phyloP scores from a whole-genome alignment of 129 eudicot genomes.

The carrot (Daucus carota) region DNA sequence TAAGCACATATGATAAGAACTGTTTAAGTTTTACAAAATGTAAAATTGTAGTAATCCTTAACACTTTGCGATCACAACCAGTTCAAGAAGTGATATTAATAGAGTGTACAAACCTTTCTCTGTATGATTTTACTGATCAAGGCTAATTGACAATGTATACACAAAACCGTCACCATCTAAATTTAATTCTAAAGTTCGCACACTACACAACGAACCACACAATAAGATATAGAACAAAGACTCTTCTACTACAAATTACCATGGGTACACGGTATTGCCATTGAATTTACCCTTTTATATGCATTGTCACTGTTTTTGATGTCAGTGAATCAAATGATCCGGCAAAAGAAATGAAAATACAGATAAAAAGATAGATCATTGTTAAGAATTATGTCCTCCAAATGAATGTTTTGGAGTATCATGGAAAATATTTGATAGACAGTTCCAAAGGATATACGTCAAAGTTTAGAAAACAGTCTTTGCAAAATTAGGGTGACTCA shows the following conservation, averaged over 20 bases:
- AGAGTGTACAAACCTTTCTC: neutral
- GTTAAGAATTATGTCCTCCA: neutral
- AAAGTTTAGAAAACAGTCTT: too few species aligned
- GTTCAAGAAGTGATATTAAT: neutral
- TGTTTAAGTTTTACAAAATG: too few species aligned
- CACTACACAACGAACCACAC: neutral
- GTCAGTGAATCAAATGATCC: neutral
- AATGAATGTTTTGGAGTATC: neutral
- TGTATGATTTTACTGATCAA: neutral
- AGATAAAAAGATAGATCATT: neutral
- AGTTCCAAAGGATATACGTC: neutral
- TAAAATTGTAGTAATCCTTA: neutral
- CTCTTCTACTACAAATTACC: neutral
- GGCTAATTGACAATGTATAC: neutral
- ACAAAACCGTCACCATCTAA: neutral
- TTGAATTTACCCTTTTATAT: neutral
- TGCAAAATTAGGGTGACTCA: neutral
- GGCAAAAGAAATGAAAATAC: neutral
- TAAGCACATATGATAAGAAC: too few species aligned
- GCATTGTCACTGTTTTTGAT: neutral
- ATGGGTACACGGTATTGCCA: neutral
- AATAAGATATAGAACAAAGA: neutral
- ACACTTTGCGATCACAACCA: neutral
- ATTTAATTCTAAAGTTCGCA: neutral
- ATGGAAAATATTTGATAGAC: neutral